phyloP scores from a whole-genome alignment of 345 rosid species.

The Lepidium aucheri region DNA sequence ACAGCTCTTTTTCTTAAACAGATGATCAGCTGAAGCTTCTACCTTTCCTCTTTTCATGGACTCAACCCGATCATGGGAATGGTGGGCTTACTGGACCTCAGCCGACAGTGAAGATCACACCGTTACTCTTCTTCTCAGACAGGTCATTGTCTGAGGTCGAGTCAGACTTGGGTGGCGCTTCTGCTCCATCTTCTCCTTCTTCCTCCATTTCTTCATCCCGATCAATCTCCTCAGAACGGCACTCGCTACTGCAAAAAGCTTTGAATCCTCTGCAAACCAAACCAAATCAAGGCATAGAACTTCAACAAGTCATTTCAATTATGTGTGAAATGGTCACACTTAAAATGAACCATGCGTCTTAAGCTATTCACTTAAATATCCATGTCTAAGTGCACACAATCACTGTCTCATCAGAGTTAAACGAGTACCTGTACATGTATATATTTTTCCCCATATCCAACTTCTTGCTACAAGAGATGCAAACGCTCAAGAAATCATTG shows the following conservation, averaged over 20 bases:
- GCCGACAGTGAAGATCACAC: conserved; percentile 11
- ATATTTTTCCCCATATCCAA: conserved; percentile 60
- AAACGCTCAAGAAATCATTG: conserved; percentile 60
- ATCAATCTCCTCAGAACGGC: conserved; percentile 52
- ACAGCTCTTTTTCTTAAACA: conserved; percentile 22
- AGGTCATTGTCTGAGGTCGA: conserved; percentile 14
- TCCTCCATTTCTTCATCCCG: conserved; percentile 42
- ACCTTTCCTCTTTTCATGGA: conserved; percentile 10
- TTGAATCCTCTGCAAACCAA: conserved; percentile 57
- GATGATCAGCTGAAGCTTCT: conserved; percentile 29
- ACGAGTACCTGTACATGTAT: conserved; percentile 71
- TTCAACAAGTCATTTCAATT: not conserved
- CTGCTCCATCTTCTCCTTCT: not conserved
- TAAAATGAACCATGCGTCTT: not conserved
- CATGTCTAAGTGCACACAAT: not conserved
- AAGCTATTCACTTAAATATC: not conserved
- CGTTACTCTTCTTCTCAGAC: conserved; percentile 15
- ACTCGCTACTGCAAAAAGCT: conserved; percentile 73
- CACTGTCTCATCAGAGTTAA: too few relatives aligned
- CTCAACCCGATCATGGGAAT: conserved; percentile 14
- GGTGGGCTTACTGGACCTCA: conserved; percentile 2
- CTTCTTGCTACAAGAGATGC: conserved; percentile 55
- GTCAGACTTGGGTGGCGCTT: not conserved
- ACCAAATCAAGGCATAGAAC: not conserved
- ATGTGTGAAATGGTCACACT: not conserved